Evolutionary conservation across 371 early-diverging fungal genomes (phyloP).

Genomic region (Polyrhizophydium stewartii): DNA sequence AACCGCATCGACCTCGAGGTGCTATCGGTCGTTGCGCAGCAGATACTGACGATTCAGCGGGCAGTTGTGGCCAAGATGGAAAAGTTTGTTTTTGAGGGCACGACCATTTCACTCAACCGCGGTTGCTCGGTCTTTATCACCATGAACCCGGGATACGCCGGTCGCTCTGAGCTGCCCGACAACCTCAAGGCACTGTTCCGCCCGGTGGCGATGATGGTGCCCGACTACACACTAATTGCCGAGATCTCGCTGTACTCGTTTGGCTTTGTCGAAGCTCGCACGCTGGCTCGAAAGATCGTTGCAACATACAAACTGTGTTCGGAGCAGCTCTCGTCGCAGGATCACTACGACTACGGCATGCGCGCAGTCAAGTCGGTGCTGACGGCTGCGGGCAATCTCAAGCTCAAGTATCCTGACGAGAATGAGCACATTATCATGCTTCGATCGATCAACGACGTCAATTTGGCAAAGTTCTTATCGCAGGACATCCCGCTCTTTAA

Average conservation of each 20-base stretch:
- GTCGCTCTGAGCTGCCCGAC: slow-evolving; percentile 54
- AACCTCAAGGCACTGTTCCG: slow-evolving; percentile 56
- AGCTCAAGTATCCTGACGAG: slow-evolving; percentile 48
- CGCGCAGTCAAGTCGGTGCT: slow-evolving; percentile 55
- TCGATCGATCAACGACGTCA: slow-evolving; percentile 51
- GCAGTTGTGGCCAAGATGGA: slow-evolving; percentile 48
- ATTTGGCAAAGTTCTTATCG: slow-evolving; percentile 49
- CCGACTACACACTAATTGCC: slow-evolving; percentile 54
- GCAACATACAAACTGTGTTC: slow-evolving; percentile 56
- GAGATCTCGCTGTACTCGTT: slow-evolving; percentile 54
- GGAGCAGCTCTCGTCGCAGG: slow-evolving; percentile 53
- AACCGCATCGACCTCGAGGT: slow-evolving; percentile 57
- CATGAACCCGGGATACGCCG: slow-evolving; percentile 64
- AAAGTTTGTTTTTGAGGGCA: slow-evolving; percentile 54
- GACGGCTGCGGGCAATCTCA: slow-evolving; percentile 54
- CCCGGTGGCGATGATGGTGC: slow-evolving; percentile 34
- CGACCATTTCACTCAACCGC: slow-evolving; percentile 45
- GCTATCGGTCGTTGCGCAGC: slow-evolving; percentile 52
- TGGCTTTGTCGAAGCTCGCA: slow-evolving; percentile 52
- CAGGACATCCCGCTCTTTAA: slow-evolving; percentile 53
- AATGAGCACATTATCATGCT: slow-evolving; percentile 56
- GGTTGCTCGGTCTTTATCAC: slow-evolving; percentile 57
- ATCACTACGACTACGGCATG: slow-evolving; percentile 61
- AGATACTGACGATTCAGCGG: slow-evolving; percentile 51
- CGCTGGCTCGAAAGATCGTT: slow-evolving; percentile 48